phyloP scores from a whole-genome alignment of 148 eudicot species.

The Rhododendron simsii region DNA sequence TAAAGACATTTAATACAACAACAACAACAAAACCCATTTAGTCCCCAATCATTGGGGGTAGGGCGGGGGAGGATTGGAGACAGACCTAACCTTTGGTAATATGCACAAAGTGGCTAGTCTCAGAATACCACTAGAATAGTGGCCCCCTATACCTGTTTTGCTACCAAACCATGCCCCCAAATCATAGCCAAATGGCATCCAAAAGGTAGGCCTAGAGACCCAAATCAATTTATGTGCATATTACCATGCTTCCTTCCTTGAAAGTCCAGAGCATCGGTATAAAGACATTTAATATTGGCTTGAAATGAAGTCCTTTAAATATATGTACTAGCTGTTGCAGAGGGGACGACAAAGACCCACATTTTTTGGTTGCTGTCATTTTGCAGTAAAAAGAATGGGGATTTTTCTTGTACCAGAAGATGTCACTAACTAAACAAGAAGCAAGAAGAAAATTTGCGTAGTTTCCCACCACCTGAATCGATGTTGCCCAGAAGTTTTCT shows the following conservation, averaged over 20 bases:
- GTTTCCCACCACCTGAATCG: background rate
- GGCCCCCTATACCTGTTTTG: no score
- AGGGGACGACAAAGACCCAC: background rate
- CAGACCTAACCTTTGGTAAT: no score
- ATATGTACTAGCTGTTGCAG: background rate
- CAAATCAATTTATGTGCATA: no score
- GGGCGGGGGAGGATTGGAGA: no score
- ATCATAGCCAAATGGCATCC: no score
- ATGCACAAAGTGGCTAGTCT: no score
- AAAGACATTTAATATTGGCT: background rate
- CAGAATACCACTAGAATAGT: no score
- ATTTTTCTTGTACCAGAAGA: conserved; percentile 5
- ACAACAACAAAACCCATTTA: no score
- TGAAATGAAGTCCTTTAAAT: conserved; percentile 1
- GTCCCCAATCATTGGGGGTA: no score
- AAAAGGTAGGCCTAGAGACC: no score
- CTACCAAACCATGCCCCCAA: no score
- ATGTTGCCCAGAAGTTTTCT: background rate
- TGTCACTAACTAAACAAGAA: background rate
- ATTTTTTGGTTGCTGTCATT: background rate
- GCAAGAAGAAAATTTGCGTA: background rate
- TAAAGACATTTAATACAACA: background rate
- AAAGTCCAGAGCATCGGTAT: background rate
- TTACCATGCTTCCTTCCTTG: no score
- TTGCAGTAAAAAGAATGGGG: background rate